Evolutionary conservation across 768 basidiomycete species (phyloP).

Genomic region (Lyophyllum decastes): DNA sequence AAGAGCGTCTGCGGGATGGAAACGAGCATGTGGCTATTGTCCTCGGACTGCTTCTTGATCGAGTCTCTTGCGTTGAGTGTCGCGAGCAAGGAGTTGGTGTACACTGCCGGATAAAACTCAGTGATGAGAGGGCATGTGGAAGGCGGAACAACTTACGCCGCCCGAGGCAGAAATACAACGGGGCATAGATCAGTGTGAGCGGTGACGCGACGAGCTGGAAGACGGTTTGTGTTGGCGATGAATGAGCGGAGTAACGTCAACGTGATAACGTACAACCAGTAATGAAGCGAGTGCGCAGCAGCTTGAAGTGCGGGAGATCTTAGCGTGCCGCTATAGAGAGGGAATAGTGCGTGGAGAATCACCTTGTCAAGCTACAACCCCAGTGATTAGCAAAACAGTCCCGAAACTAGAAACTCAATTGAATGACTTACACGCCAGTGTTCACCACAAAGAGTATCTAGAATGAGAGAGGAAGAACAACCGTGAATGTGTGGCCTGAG

Average conservation of each 20-base stretch:
- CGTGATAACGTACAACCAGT: slow-evolving; percentile 35
- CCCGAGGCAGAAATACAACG: slow-evolving; percentile 56
- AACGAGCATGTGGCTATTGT: slow-evolving; percentile 31
- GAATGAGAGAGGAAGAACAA: background rate
- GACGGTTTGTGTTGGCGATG: background rate
- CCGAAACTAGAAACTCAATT: background rate
- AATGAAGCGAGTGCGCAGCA: slow-evolving; percentile 50
- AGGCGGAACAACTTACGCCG: slow-evolving; percentile 33
- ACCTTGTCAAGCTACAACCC: slow-evolving; percentile 36
- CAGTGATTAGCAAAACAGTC: slow-evolving; percentile 1
- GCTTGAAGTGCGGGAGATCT: slow-evolving; percentile 21
- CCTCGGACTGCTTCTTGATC: slow-evolving; percentile 33
- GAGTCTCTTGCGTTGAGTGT: slow-evolving; percentile 49
- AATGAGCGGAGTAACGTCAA: background rate
- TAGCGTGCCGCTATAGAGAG: too few relatives aligned
- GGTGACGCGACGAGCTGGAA: slow-evolving; percentile 38
- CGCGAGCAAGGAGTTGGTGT: slow-evolving; percentile 53
- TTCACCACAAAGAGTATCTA: slow-evolving; percentile 58
- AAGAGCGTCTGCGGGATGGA: slow-evolving; percentile 24
- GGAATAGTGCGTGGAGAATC: background rate
- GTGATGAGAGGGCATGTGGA: background rate
- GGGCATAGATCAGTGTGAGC: slow-evolving; percentile 45
- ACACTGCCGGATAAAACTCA: slow-evolving; percentile 32
- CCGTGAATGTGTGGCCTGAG: background rate
- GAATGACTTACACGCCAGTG: slow-evolving; percentile 43